Conservation (phyloP, 2,329 filamentous ascomycete genomes). For the Daldinia sp. region DNA sequence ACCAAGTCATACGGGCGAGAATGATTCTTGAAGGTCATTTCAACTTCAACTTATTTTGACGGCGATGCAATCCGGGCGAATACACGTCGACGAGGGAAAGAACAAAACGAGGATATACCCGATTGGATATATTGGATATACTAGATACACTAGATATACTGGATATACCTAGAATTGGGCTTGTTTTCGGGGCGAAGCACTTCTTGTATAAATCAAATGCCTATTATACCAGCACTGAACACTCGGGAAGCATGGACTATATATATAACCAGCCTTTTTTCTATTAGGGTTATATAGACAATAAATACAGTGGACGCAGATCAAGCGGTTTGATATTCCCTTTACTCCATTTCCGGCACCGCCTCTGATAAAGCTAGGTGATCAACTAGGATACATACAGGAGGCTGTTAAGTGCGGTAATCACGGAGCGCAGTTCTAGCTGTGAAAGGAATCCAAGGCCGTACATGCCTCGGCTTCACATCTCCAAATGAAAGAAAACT, state of each 20-base stretch:
- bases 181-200: neutral
- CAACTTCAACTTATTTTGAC: neutral
- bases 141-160: neutral
- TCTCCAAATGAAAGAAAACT: constrained; percentile 45
- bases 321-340: constrained; percentile 37
- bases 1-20: constrained; percentile 68
- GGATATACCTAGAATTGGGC: neutral
- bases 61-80: neutral
- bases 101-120: neutral
- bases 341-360: constrained; percentile 30
- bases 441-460: constrained; percentile 48
- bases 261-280: constrained; percentile 7
- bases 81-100: neutral
- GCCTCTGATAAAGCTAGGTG: constrained; percentile 15
- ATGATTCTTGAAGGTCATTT: constrained; percentile 64
- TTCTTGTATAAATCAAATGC: neutral
- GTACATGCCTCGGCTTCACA: constrained; percentile 47
- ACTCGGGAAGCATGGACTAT: constrained; percentile 12
- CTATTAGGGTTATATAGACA: constrained; percentile 25
- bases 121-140: neutral
- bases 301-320: constrained; percentile 16
- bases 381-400: constrained; percentile 27
- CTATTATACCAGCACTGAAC: constrained; percentile 12
- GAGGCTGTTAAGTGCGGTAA: constrained; percentile 35
- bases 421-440: constrained; percentile 40